Base-by-base conservation (phyloP, 2,329 filamentous ascomycete genomes). In the Monilinia polystroma region DNA sequence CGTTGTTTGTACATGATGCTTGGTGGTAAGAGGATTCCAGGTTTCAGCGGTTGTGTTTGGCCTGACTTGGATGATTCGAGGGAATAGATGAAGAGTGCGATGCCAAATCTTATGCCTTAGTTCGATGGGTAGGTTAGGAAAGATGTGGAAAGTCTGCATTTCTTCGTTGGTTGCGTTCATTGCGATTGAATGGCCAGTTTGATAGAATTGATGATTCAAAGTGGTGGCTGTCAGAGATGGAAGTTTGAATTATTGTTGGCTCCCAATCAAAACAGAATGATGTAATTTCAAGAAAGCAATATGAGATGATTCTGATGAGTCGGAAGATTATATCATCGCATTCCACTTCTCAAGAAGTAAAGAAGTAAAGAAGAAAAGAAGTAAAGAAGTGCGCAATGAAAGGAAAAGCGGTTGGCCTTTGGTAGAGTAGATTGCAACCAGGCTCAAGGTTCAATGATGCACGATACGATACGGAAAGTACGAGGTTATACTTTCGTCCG, bases 41-140 rank as follows among this genome's bases (percentile, higher is more conserved):
- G 57, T 43, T 60, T 35, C 20, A 16, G 43, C 49, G 29, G 29
- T 60, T 23, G n/a, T 35, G 45, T 29, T 12, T 38, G 57, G 45
- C 51, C 57, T 60, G 43, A 60, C 43, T 60, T 60, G 45, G n/a
- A 60, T 60, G 29, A 60, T 60, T 60, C 57, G 57, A 11, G 57
- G 57, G n/a, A 60, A 60, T 6, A 60, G 57, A 26, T 3, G 12
- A 18, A n/a, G 57, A 26, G 45, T 51, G 47, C 14, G 8, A 51
- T 4, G 29, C 57, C 57, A 60, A 26, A 60, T 35, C 14, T 60
- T 38, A 38, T 10, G n/a, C 38, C 57, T 29, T 26, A 60, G 0
- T 23, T 60, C 57, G 7, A 23, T 20, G 8, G n/a, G 6, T 23
- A 60, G 32, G 14, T 51, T 4, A 3, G 29, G 57, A 4, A 60